These are phyloP conservation scores for Ceratocystis cubensis DNA, from an alignment of 2,329 filamentous ascomycete species.

Conservation along the genomic window DNA sequence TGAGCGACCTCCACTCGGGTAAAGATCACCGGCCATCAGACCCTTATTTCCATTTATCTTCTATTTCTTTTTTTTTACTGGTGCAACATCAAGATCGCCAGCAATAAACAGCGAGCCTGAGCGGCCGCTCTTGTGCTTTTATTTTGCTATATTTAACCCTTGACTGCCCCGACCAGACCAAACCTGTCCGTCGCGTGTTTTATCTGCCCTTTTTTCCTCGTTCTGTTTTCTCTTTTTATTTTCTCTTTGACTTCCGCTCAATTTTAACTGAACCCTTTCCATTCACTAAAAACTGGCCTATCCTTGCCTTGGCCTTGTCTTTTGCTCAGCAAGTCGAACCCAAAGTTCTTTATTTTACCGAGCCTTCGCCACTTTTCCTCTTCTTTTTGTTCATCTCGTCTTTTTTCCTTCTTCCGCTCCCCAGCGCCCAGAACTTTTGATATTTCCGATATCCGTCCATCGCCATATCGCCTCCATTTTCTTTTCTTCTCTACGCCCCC, in stretches of 20 bases:
- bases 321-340: not conserved
- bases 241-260: constrained; percentile 8
- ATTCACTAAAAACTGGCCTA: not conserved
- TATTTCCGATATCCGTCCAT: not conserved
- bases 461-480: not conserved
- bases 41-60: not conserved
- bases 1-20: not conserved
- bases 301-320: not conserved
- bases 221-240: constrained; percentile 3
- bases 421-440: not conserved
- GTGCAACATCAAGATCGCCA: not conserved
- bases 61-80: not conserved
- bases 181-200: constrained; percentile 7
- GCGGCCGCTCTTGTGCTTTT: not conserved
- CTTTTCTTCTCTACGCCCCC: not conserved
- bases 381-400: constrained; percentile 15
- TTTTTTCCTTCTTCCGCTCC: not conserved
- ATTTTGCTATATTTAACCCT: constrained; percentile 8
- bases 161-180: not conserved
- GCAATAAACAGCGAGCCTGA: not conserved
- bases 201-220: constrained; percentile 13
- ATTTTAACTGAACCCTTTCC: constrained; percentile 12
- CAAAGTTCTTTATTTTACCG: constrained; percentile 9
- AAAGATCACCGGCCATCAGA: not conserved
- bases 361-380: constrained; percentile 3